Evolutionary conservation across 192 early-diverging fungal species (phyloP).

Genomic region (Kappamyces sp.): DNA sequence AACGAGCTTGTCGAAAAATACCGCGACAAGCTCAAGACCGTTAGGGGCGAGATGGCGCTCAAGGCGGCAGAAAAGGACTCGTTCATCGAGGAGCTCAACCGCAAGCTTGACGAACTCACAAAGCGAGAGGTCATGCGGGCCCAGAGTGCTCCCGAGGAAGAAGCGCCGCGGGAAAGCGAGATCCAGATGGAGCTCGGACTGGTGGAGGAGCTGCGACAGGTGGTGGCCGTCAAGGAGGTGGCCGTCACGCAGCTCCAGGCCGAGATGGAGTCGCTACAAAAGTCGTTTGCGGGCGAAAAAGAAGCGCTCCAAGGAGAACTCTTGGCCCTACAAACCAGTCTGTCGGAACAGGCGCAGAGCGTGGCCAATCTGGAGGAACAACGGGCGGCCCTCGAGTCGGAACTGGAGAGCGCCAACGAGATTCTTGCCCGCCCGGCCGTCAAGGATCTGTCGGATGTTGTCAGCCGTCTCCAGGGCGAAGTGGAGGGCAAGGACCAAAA

Average conservation of each 20-base stretch:
- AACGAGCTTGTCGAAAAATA: slow-evolving; percentile 39
- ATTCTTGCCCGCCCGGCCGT: neutral
- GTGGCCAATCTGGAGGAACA: too few species aligned
- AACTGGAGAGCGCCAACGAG: neutral
- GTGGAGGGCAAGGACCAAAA: slow-evolving; percentile 18
- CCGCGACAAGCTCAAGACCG: slow-evolving; percentile 33
- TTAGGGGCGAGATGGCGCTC: neutral
- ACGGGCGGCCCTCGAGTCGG: too few species aligned
- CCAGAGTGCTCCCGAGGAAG: slow-evolving; percentile 22
- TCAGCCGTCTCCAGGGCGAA: slow-evolving; percentile 20
- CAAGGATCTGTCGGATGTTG: slow-evolving; percentile 11
- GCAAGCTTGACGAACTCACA: neutral
- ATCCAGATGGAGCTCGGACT: too few species aligned
- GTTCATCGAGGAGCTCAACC: slow-evolving; percentile 9
- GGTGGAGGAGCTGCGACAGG: too few species aligned
- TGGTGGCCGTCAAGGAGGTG: too few species aligned
- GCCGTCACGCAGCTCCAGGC: too few species aligned
- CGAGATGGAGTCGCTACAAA: too few species aligned
- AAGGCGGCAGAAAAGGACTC: slow-evolving; percentile 23
- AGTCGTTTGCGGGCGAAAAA: too few species aligned
- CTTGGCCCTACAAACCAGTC: too few species aligned
- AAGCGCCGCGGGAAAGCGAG: neutral
- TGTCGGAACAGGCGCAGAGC: too few species aligned
- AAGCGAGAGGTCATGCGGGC: slow-evolving; percentile 5
- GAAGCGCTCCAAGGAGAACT: too few species aligned